Percentiles rank a stretch among this genome's conserved stretches.
Conservation (phyloP, 2,329 filamentous ascomycete species). For the Orbilia ellipsospora region DNA sequence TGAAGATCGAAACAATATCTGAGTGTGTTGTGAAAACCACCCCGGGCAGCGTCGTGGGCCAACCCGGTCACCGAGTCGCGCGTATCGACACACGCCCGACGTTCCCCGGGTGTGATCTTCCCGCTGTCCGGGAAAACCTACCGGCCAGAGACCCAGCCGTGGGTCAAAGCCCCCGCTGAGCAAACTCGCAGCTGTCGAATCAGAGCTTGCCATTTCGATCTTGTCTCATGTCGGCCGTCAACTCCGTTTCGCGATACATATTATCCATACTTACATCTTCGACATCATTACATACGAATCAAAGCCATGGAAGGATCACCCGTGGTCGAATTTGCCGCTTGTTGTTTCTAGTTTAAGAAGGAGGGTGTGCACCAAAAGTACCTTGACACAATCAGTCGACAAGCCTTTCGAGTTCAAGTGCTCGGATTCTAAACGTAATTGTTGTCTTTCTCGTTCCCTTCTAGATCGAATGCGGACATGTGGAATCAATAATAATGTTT, state of each 20-base stretch:
- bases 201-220: slow-evolving; percentile 17
- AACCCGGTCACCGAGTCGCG: background rate
- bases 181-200: slow-evolving; percentile 18
- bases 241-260: slow-evolving; percentile 28
- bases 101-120: slow-evolving; percentile 2
- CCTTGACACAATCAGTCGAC: slow-evolving; percentile 23
- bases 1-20: background rate
- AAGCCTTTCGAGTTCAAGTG: slow-evolving; percentile 23
- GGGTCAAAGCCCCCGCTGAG: slow-evolving; percentile 20
- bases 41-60: slow-evolving; percentile 22
- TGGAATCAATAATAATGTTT: slow-evolving; percentile 9
- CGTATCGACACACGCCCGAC: background rate
- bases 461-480: slow-evolving; percentile 45
- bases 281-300: slow-evolving; percentile 33
- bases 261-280: slow-evolving; percentile 13
- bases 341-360: slow-evolving; percentile 55
- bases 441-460: slow-evolving; percentile 38
- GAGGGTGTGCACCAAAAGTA: slow-evolving; percentile 43
- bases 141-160: background rate
- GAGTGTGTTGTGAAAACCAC: slow-evolving; percentile 46
- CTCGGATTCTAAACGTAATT: slow-evolving; percentile 52
- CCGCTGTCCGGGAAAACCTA: background rate
- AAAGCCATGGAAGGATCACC: slow-evolving; percentile 40
- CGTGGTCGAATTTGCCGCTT: slow-evolving; percentile 52
- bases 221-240: slow-evolving; percentile 54